Conservation (phyloP, 164 flowering plant genomes). For the Pachysandra terminalis region DNA sequence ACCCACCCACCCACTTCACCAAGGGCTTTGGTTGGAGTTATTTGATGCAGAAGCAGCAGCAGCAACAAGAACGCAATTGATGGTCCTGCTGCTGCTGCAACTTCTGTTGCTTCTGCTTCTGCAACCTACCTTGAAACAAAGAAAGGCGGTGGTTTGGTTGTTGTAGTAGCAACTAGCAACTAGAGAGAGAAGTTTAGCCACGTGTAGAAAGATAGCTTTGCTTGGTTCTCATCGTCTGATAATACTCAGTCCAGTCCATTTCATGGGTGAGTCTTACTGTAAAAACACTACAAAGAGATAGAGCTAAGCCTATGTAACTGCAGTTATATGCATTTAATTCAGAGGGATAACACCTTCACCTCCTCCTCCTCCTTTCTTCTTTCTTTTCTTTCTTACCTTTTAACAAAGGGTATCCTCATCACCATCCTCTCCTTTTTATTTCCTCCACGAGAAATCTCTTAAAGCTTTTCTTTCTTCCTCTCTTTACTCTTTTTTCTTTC, state of each 20-base stretch:
- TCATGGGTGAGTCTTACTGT: too few species aligned
- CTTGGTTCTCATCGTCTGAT: too few species aligned
- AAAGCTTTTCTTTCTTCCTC: slow-evolving; percentile 7
- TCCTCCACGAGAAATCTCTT: slow-evolving; percentile 30
- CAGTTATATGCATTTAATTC: background rate
- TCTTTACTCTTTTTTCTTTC: slow-evolving; percentile 2
- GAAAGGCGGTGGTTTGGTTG: slow-evolving; percentile 34
- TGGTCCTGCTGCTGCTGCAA: slow-evolving; percentile 21
- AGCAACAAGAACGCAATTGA: slow-evolving; percentile 15
- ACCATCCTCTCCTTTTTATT: slow-evolving; percentile 9
- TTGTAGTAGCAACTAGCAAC: slow-evolving; percentile 9
- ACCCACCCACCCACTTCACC: slow-evolving; percentile 1
- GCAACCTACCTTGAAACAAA: background rate
- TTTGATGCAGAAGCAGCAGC: background rate
- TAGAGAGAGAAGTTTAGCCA: too few species aligned
- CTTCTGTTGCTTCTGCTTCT: slow-evolving; percentile 21
- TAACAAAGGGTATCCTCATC: too few species aligned
- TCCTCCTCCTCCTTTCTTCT: slow-evolving; percentile 5
- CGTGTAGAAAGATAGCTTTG: too few species aligned
- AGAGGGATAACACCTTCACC: background rate
- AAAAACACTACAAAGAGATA: too few species aligned
- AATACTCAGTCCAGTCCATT: too few species aligned
- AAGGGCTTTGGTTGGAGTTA: background rate
- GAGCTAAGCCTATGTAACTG: too few species aligned
- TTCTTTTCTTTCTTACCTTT: background rate